A percentile compares a stretch with the other conserved stretches of the same genome.
Evolutionary conservation across 345 rosid genomes (phyloP).

Genomic region (Aquilaria sinensis): DNA sequence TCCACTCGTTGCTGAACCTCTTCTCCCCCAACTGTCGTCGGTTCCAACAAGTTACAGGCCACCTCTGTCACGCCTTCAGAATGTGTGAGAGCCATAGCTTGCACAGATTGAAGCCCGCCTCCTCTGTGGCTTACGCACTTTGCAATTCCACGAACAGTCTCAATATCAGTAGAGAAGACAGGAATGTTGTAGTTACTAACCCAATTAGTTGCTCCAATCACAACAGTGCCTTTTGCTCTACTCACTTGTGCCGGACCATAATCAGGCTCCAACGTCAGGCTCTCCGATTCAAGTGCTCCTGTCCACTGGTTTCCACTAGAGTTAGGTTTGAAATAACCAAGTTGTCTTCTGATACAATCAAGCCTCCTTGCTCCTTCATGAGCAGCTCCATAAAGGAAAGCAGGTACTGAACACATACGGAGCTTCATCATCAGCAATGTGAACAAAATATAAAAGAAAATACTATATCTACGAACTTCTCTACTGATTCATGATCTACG

Average conservation of each 20-base stretch:
- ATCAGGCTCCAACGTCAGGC: constrained; percentile 53
- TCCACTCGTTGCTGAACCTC: constrained; percentile 71
- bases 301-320: constrained; percentile 54
- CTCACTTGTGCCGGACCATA: constrained; percentile 54
- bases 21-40: constrained; percentile 63
- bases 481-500: not conserved
- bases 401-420: constrained; percentile 53
- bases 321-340: constrained; percentile 86
- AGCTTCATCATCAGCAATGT: constrained; percentile 17
- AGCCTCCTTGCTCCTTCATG: constrained; percentile 51
- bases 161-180: constrained; percentile 43
- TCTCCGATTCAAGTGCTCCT: constrained; percentile 51
- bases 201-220: constrained; percentile 75
- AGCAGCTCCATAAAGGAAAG: constrained; percentile 79
- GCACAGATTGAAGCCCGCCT: constrained; percentile 80
- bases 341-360: constrained; percentile 75
- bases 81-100: constrained; percentile 86
- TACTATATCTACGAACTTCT: not conserved
- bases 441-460: not conserved
- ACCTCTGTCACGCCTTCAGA: constrained; percentile 63
- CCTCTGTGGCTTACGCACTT: constrained; percentile 69
- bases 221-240: constrained; percentile 52
- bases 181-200: constrained; percentile 88
- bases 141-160: constrained; percentile 53
- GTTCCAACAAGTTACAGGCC: constrained; percentile 83